phyloP scores from a whole-genome alignment of 176 grass and related monocot genomes.

The Tillandsia leiboldiana region DNA sequence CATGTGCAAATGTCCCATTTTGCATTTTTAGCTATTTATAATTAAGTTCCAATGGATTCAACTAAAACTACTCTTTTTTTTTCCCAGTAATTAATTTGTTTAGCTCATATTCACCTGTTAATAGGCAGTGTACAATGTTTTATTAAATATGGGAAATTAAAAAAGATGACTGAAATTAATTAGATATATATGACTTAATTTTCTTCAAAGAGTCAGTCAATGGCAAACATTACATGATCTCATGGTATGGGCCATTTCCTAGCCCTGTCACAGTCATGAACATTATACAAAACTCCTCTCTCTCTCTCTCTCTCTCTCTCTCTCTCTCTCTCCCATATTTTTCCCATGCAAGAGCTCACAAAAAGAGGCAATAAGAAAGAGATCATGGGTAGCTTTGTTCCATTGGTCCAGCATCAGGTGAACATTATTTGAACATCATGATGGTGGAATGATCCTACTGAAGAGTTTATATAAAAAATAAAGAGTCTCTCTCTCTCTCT shows the following conservation, averaged over 20 bases:
- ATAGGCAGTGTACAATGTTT: no score
- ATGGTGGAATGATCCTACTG: constrained; percentile 50
- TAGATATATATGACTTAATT: background rate
- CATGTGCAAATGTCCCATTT: no score
- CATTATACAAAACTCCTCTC: constrained; percentile 8
- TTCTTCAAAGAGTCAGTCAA: background rate
- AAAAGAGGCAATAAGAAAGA: constrained; percentile 17
- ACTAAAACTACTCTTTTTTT: no score
- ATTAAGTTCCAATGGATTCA: no score
- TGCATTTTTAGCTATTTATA: no score
- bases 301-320: constrained; percentile 7
- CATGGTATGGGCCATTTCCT: constrained; percentile 30
- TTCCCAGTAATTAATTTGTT: no score
- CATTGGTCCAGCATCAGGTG: constrained; percentile 29
- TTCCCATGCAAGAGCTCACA: constrained; percentile 14
- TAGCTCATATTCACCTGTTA: no score
- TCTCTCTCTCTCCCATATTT: constrained; percentile 9
- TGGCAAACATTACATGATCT: background rate
- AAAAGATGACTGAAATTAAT: background rate
- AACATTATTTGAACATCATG: constrained; percentile 36
- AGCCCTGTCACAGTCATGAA: constrained; percentile 30
- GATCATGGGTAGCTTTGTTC: constrained; percentile 36
- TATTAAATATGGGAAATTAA: background rate
- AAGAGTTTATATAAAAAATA: constrained; percentile 28
- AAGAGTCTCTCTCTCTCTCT: constrained; percentile 5